These are phyloP conservation scores for Suillus paluster DNA, from an alignment of 768 basidiomycete species.

Conservation along the genomic window DNA sequence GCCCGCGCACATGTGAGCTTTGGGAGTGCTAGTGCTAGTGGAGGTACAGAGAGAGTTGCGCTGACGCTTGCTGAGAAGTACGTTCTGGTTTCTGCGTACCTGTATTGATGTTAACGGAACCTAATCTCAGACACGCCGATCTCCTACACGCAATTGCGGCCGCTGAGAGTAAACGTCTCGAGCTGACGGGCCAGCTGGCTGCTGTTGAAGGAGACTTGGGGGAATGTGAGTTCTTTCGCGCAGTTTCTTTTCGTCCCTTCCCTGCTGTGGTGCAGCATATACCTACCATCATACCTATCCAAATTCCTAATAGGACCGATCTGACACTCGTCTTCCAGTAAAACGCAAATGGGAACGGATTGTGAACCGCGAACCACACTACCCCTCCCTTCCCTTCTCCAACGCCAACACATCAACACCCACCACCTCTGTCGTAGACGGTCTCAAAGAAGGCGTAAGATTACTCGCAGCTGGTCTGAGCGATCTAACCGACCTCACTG, in stretches of 20 bases:
- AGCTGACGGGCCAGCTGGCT: constrained; percentile 75
- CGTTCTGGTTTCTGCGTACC: constrained; percentile 25
- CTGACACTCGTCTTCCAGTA: constrained; percentile 41
- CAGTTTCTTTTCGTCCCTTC: not conserved
- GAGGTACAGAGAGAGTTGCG: constrained; percentile 38
- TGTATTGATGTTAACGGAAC: not conserved
- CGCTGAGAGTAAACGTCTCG: constrained; percentile 84
- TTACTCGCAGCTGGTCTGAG: constrained; percentile 54
- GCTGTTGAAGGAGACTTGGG: constrained; percentile 74
- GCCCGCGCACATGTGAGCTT: too few species aligned
- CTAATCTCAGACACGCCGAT: constrained; percentile 70
- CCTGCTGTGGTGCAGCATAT: constrained; percentile 3
- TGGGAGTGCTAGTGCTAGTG: not conserved
- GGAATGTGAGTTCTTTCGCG: constrained; percentile 48
- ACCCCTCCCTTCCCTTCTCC: not conserved
- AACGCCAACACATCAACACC: not conserved
- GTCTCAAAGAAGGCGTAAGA: constrained; percentile 68
- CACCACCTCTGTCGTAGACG: constrained; percentile 51
- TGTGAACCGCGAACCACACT: constrained; percentile 49
- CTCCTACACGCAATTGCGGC: constrained; percentile 85
- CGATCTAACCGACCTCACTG: constrained; percentile 33
- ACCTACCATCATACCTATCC: not conserved
- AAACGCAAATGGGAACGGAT: constrained; percentile 88
- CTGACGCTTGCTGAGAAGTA: constrained; percentile 77
- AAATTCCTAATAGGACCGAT: not conserved